A percentile compares a stretch with the other conserved stretches of the same genome.
Conservation (phyloP, 495 filamentous ascomycete species). For the Eremomyces bilateralis region DNA sequence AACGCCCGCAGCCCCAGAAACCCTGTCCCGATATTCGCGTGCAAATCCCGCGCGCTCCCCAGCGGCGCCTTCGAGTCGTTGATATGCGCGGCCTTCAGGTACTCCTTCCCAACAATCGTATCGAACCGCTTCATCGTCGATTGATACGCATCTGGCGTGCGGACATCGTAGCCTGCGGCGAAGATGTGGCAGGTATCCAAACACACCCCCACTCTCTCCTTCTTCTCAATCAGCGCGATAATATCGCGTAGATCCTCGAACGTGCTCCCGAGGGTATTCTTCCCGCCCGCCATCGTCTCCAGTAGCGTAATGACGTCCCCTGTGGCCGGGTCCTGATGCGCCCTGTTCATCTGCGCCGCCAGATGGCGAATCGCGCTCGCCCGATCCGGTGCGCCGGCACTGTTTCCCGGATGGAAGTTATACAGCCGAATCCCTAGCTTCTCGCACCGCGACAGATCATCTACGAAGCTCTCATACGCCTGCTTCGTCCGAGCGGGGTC, state of each 20-base stretch:
- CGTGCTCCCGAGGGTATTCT: conserved; percentile 62
- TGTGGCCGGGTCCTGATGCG: conserved; percentile 42
- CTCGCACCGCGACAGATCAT: conserved; percentile 77
- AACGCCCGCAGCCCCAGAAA: conserved; percentile 81
- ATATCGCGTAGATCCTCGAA: conserved; percentile 76
- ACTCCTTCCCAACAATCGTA: conserved; percentile 50
- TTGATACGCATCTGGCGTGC: conserved; percentile 48
- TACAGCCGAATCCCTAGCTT: conserved; percentile 73
- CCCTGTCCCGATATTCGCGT: conserved; percentile 85
- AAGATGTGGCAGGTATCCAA: conserved; percentile 94
- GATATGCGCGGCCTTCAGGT: conserved; percentile 68
- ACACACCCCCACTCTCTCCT: conserved; percentile 79
- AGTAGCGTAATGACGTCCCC: conserved; percentile 56
- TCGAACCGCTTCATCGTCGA: conserved; percentile 57
- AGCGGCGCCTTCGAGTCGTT: conserved; percentile 89
- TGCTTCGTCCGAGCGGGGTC: conserved; percentile 64
- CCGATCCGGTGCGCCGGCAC: conserved; percentile 35
- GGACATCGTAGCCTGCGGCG: conserved; percentile 78
- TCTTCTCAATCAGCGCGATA: conserved; percentile 55
- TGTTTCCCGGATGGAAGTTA: conserved; percentile 90
- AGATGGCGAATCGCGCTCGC: conserved; percentile 54
- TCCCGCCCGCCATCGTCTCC: conserved; percentile 79
- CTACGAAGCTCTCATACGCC: conserved; percentile 66
- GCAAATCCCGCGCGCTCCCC: conserved; percentile 55
- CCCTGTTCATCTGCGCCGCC: conserved; percentile 54